phyloP scores from a whole-genome alignment of 495 filamentous ascomycete genomes.

The Penicillium macrosclerotiorum region DNA sequence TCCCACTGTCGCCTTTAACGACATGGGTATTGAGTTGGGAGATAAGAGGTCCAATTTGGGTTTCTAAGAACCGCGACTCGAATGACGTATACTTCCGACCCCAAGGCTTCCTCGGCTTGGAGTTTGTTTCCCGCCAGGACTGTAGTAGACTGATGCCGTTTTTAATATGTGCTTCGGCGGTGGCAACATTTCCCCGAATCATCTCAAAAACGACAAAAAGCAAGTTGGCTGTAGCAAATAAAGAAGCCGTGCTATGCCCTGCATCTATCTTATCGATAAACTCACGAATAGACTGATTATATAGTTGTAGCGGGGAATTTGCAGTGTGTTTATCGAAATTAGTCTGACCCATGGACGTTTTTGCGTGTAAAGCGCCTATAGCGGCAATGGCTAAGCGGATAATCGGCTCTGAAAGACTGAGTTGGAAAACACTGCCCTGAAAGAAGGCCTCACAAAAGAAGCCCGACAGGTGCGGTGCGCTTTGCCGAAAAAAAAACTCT shows the following conservation, averaged over 20 bases:
- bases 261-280: constrained; percentile 13
- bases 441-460: constrained; percentile 61
- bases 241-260: not conserved
- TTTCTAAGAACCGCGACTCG: constrained; percentile 17
- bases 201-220: constrained; percentile 21
- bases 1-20: not conserved
- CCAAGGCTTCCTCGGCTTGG: not conserved
- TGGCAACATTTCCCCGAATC: constrained; percentile 13
- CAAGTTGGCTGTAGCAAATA: constrained; percentile 15
- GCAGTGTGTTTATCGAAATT: not conserved
- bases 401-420: constrained; percentile 56
- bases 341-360: not conserved
- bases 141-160: constrained; percentile 19
- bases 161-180: constrained; percentile 14
- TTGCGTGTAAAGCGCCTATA: constrained; percentile 59
- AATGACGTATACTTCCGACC: constrained; percentile 9
- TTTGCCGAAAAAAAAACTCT: constrained; percentile 17
- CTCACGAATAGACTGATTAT: constrained; percentile 15
- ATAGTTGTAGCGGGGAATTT: constrained; percentile 6
- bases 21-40: constrained; percentile 15
- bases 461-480: constrained; percentile 55
- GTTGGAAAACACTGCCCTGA: constrained; percentile 51
- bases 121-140: constrained; percentile 8
- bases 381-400: constrained; percentile 63
- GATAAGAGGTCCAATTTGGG: constrained; percentile 16